These are phyloP conservation scores for Lasiodiplodia citricola DNA, from an alignment of 2,329 filamentous ascomycete genomes.

Conservation along the genomic window DNA sequence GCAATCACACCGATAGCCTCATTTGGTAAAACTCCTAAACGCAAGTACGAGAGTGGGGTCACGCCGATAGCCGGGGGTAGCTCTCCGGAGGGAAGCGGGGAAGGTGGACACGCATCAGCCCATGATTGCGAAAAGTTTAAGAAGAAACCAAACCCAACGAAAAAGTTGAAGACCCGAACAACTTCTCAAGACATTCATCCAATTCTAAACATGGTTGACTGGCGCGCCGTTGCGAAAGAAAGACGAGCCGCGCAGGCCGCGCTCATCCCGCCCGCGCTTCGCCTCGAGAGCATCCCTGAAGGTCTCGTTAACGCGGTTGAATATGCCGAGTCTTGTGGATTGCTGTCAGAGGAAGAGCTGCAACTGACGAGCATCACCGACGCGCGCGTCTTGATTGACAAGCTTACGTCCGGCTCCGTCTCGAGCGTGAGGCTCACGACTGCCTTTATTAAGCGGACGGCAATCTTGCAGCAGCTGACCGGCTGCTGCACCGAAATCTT, in stretches of 20 bases:
- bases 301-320: not conserved
- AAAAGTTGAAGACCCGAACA: not conserved
- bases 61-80: not conserved
- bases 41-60: not conserved
- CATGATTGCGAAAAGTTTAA: not conserved
- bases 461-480: constrained; percentile 63
- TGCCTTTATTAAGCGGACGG: constrained; percentile 60
- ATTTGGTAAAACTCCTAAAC: too few species aligned
- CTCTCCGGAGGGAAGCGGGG: not conserved
- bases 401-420: constrained; percentile 34
- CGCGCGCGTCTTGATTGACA: constrained; percentile 38
- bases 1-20: too few species aligned
- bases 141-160: not conserved
- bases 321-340: constrained; percentile 30
- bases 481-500: constrained; percentile 52
- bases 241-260: not conserved
- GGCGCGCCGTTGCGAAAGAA: constrained; percentile 1
- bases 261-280: not conserved
- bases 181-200: not conserved
- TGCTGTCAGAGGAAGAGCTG: constrained; percentile 41
- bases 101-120: not conserved
- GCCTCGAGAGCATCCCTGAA: not conserved
- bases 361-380: constrained; percentile 42
- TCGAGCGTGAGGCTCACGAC: constrained; percentile 51
- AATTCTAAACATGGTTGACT: not conserved